Base-by-base conservation (phyloP, 2,329 filamentous ascomycete species). In the Graphilbum fragrans region DNA sequence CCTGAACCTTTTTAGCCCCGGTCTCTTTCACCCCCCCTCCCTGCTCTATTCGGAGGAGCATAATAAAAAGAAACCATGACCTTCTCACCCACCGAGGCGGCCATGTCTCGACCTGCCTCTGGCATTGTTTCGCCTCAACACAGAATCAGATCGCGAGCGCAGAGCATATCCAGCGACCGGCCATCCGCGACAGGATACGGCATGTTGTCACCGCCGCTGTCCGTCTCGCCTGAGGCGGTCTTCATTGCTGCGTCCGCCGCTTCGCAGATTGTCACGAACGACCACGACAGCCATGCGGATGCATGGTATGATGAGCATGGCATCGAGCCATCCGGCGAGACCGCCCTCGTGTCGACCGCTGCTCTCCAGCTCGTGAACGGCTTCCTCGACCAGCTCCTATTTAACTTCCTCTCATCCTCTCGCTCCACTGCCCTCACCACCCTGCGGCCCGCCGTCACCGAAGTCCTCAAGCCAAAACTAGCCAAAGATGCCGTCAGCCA, bases 371-470 rank as follows among this genome's bases (percentile, higher is more conserved):
- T 94, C 10, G 74, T 95, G 55, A 98, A 98, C 63, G 79, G 74
- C 53, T 98, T 98, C 56, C 74, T 98, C 47, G 92, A 98, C 58
- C 86, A 95, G 56, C 69, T 96, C 5, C 72, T 98, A 6, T 94
- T 88, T 66, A 90, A 86, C 54, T 83, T 96, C 47, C 74, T 98
- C n/a, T 77, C 79, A 21, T 67, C 77, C 12, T 80, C 90, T 17
- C 80, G 81, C 52, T 87, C 87, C 3, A 93, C 87, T 0, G 77
- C 79, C 3, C 69, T 96, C 9, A 63, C 74, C 8, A 72, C 79
- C 3, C 72, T 96, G 45, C 78, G 87, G 45, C 83, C 86, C 3
- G 88, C 90, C 25, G 80, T 96, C 25, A 72, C 75, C 36, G 86
- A 95, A 41, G 82, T 95, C 7, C 69, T 98, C 44, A 95, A 93